Percentiles rank a stretch among this genome's conserved stretches.
Conservation (phyloP, 148 eudicot genomes). For the Euryodendron excelsum region DNA sequence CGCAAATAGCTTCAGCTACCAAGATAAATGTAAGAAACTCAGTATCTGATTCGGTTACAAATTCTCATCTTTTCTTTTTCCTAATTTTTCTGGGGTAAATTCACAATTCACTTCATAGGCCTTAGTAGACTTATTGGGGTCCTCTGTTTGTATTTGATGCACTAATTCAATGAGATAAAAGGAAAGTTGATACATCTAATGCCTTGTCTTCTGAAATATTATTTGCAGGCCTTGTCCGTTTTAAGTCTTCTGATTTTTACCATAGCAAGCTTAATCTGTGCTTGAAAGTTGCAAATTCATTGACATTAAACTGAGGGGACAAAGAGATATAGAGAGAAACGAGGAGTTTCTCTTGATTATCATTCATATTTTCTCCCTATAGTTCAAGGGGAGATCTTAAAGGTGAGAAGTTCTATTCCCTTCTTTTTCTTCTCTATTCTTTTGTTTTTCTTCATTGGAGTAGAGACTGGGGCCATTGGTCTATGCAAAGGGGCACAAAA, state of each 20-base stretch:
- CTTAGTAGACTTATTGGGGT: no score
- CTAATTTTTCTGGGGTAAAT: no score
- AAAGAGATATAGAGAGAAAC: constrained; percentile 4
- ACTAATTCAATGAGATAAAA: not conserved
- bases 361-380: constrained; percentile 14
- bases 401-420: constrained; percentile 17
- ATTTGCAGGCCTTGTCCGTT: constrained; percentile 43
- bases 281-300: constrained; percentile 20
- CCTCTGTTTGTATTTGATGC: not conserved
- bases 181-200: not conserved
- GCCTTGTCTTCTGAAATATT: not conserved
- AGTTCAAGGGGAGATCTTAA: not conserved
- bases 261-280: constrained; percentile 26
- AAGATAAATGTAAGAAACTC: constrained; percentile 31
- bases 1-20: constrained; percentile 42
- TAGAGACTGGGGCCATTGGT: no score
- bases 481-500: no score
- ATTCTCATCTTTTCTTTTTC: not conserved
- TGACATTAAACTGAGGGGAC: constrained; percentile 2
- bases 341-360: constrained; percentile 11
- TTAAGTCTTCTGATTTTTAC: constrained; percentile 23
- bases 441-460: no score
- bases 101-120: not conserved
- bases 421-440: not conserved
- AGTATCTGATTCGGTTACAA: not conserved